Percentiles rank a stretch among this genome's conserved stretches.
These are phyloP conservation scores for Terfezia claveryi DNA, from an alignment of 495 filamentous ascomycete genomes.

Conservation along the genomic window DNA sequence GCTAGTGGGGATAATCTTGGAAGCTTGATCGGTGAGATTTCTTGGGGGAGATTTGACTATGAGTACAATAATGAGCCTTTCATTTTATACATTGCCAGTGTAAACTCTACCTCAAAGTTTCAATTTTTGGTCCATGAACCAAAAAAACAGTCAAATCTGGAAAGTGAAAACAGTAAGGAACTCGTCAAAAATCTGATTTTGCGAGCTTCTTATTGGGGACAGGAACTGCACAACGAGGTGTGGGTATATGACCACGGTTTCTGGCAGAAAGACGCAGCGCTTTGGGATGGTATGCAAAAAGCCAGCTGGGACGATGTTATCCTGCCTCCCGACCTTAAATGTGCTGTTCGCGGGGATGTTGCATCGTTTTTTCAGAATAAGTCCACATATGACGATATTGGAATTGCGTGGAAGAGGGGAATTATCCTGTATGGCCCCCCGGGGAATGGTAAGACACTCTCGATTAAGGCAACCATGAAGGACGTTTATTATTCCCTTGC, in stretches of 20 bases:
- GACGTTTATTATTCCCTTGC: too few species aligned
- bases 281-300: conserved; percentile 34
- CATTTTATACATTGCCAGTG: too few species aligned
- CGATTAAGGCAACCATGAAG: conserved; percentile 42
- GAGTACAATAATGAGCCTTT: too few species aligned
- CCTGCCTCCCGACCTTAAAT: conserved; percentile 39
- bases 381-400: conserved; percentile 31
- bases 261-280: conserved; percentile 37
- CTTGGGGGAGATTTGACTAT: too few species aligned
- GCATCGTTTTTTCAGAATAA: conserved; percentile 34
- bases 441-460: conserved; percentile 46
- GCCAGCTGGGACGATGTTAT: conserved; percentile 43
- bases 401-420: conserved; percentile 39
- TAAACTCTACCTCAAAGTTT: too few species aligned
- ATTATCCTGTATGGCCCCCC: conserved; percentile 30
- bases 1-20: too few species aligned
- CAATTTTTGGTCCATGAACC: too few species aligned
- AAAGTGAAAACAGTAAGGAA: not conserved
- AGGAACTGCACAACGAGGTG: conserved; percentile 36
- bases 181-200: conserved; percentile 31
- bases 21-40: too few species aligned
- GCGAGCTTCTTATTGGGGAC: conserved; percentile 27
- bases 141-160: too few species aligned
- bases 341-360: conserved; percentile 34
- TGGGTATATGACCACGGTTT: conserved; percentile 38